Evolutionary conservation across 202 grass and related monocot genomes (phyloP).

Genomic region (Hordeum pubiflorum): DNA sequence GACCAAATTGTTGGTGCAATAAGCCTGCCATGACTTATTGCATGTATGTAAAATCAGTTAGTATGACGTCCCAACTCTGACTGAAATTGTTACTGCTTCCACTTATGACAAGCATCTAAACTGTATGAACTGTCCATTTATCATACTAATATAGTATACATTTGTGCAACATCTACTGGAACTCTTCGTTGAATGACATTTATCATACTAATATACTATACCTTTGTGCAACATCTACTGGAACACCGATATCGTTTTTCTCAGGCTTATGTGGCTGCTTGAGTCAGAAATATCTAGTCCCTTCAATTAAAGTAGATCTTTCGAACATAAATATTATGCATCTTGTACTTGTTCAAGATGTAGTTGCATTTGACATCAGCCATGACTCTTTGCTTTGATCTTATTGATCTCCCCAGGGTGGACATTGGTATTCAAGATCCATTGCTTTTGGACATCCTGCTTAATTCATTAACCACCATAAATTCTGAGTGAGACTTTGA

Average conservation of each 20-base stretch:
- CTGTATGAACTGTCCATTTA: not conserved
- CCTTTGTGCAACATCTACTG: not conserved
- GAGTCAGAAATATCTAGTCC: not conserved
- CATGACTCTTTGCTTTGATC: slow-evolving; percentile 21
- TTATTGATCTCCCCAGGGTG: slow-evolving; percentile 70
- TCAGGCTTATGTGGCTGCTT: not conserved
- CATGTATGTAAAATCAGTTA: not conserved
- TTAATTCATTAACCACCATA: slow-evolving; percentile 71
- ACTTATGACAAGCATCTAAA: slow-evolving; percentile 5
- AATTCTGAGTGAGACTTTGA: slow-evolving; percentile 66
- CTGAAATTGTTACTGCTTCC: not conserved
- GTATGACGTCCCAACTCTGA: not conserved
- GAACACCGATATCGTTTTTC: slow-evolving; percentile 7
- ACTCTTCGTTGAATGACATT: not conserved
- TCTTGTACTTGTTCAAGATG: slow-evolving; percentile 14
- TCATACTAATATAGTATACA: not conserved
- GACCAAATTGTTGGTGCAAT: slow-evolving; percentile 2
- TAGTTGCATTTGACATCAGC: slow-evolving; percentile 14
- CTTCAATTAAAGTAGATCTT: not conserved
- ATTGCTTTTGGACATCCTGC: slow-evolving; percentile 72
- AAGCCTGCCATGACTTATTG: not conserved
- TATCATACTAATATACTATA: too few relatives aligned
- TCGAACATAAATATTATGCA: not conserved
- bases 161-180: not conserved
- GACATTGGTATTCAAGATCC: slow-evolving; percentile 86